Percentiles rank a stretch among this genome's conserved stretches.
Conservation (phyloP, 2,329 filamentous ascomycete species). For the Iodosphaeria phyllophila region DNA sequence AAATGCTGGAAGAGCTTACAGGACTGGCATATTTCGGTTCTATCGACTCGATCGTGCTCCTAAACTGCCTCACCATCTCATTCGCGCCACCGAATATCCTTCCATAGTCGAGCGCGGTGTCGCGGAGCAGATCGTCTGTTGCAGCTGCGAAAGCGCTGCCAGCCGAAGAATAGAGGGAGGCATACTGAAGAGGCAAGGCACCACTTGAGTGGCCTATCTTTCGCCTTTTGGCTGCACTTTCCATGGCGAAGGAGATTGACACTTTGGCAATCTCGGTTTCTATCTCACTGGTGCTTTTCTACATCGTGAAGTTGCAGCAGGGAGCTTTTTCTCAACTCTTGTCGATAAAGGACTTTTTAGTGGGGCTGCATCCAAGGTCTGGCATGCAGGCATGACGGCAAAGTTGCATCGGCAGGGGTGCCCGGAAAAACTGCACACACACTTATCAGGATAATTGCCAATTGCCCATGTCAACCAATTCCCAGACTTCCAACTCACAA, state of each 20-base stretch:
- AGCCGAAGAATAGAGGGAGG: constrained; percentile 21
- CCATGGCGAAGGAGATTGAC: constrained; percentile 16
- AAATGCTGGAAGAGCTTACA: constrained; percentile 18
- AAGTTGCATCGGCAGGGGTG: too few relatives aligned
- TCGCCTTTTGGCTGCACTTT: constrained; percentile 25
- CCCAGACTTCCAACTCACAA: too few relatives aligned
- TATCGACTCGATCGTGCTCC: constrained; percentile 31
- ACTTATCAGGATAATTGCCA: too few relatives aligned
- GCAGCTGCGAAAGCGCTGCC: constrained; percentile 38
- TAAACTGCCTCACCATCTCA: constrained; percentile 29
- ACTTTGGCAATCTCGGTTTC: neutral
- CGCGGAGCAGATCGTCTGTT: constrained; percentile 38
- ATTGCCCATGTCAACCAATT: too few relatives aligned
- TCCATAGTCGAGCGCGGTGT: constrained; percentile 31
- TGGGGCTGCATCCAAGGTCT: too few relatives aligned
- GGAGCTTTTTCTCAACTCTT: neutral
- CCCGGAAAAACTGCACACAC: too few relatives aligned
- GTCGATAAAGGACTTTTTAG: neutral
- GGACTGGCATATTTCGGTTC: constrained; percentile 27
- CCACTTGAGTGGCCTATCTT: constrained; percentile 23
- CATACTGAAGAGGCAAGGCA: constrained; percentile 20
- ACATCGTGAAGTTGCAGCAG: neutral
- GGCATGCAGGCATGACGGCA: too few relatives aligned
- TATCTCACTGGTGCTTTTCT: neutral
- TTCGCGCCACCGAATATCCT: constrained; percentile 29